Evolutionary conservation across 768 basidiomycete species (phyloP), one percentile per base, ranked within the genome.

Genomic region (Grammothele lineata): DNA sequence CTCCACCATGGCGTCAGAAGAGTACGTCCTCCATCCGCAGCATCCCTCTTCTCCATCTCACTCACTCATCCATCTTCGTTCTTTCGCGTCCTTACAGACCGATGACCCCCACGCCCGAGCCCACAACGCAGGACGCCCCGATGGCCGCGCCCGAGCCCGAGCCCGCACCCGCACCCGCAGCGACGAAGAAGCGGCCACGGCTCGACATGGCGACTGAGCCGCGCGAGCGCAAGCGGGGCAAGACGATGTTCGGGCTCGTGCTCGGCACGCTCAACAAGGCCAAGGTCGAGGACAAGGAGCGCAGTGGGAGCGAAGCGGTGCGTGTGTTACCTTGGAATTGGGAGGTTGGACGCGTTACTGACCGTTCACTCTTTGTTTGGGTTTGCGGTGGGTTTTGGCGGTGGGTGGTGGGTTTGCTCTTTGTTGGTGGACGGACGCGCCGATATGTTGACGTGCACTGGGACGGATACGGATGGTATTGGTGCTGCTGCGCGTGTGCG

Each of bases 201-300:
- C 72, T 90, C 53, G 85, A 89, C 64, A 71, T 90, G 56, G 70
- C 69, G 49, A 68, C 72, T 39, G 73, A 61, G 62, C 51, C 69
- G 50, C 74, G 82, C 58, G 85, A 86, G 65, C 78, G 85, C 60
- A 89, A 85, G 69, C 84, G 87, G 59, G 88, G 88, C 63, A 88
- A 87, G 78, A 81, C 78, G 70, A 87, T 90, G 85, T 87, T 92
- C 70, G 89, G 87, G 51, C 72, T 91, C 55, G 72, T 90, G 54
- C 66, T 92, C 47, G 87, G 87, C 43, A 92, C 88, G 55, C 77
- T 92, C 51, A 87, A 84, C 70, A 87, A 87, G 73, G 89, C 89
- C 54, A 90, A 89, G 71, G 83, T 77, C 55, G 88, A 92, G 71
- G 88, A 89, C 65, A 84, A 86, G 62, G 81, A 87, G 72, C 74